Percentiles rank a stretch among this genome's conserved stretches.
phyloP scores from a whole-genome alignment of 1,284 basidiomycete genomes.

The Fomitopsis palustris region DNA sequence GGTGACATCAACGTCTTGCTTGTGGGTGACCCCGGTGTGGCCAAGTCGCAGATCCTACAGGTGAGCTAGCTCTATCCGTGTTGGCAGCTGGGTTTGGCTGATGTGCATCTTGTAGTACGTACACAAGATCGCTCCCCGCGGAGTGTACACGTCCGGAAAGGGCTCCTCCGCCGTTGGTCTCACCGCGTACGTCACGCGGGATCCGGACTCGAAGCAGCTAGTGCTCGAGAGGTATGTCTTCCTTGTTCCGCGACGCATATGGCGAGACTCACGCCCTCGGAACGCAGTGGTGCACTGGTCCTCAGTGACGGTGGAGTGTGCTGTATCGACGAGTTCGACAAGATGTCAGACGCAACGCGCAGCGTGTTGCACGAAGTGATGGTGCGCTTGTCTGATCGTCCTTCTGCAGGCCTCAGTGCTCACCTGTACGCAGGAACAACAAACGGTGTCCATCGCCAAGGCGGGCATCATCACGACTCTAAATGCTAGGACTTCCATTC shows the following conservation, averaged over 20 bases:
- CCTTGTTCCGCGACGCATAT: not conserved
- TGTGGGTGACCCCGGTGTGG: constrained; percentile 97
- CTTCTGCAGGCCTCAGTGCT: not conserved
- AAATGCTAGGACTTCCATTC: constrained; percentile 95
- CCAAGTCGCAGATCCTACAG: constrained; percentile 92
- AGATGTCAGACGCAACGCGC: constrained; percentile 96
- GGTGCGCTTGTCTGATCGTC: constrained; percentile 42
- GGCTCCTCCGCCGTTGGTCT: constrained; percentile 98
- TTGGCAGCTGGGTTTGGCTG: not conserved
- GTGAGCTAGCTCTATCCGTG: constrained; percentile 39
- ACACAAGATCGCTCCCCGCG: constrained; percentile 96
- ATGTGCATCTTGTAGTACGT: constrained; percentile 70
- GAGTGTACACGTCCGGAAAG: constrained; percentile 96
- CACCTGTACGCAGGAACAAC: constrained; percentile 76
- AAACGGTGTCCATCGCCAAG: constrained; percentile 99
- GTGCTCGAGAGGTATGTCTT: constrained; percentile 83
- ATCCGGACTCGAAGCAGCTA: constrained; percentile 97
- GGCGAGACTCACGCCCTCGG: constrained; percentile 1
- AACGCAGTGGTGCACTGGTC: constrained; percentile 85
- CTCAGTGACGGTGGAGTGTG: constrained; percentile 97
- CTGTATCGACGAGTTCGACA: constrained; percentile 99
- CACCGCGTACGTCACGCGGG: constrained; percentile 96
- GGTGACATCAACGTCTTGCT: constrained; percentile 98
- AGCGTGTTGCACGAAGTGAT: constrained; percentile 99
- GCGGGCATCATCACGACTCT: constrained; percentile 98